Evolutionary conservation across 208 protist species (phyloP).

Genomic region (Leishmania arabica): DNA sequence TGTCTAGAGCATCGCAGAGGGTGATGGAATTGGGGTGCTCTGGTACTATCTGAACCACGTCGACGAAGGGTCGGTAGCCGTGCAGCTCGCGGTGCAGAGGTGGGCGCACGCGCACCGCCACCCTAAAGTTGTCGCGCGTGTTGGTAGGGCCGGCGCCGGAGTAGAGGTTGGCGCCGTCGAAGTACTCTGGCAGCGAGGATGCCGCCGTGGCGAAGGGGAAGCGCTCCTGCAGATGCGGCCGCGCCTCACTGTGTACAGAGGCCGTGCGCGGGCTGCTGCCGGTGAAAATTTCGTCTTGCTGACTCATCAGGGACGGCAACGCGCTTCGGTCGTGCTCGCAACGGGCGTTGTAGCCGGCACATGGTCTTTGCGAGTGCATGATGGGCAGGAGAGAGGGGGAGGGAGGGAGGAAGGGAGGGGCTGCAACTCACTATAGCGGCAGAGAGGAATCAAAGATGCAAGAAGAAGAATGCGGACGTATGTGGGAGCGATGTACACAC

Average conservation of each 20-base stretch:
- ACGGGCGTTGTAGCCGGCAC: background rate
- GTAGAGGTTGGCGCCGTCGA: conserved; percentile 36
- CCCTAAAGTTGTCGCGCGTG: conserved; percentile 69
- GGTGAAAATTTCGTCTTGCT: conserved; percentile 21
- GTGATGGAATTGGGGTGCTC: conserved; percentile 61
- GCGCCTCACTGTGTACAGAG: conserved; percentile 19
- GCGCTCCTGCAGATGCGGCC: background rate
- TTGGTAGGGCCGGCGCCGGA: conserved; percentile 5
- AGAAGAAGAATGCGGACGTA: background rate
- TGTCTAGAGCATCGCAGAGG: conserved; percentile 76
- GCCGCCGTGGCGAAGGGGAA: conserved; percentile 2
- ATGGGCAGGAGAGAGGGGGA: background rate
- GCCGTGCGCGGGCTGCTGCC: conserved; percentile 21
- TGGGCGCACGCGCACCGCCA: conserved; percentile 89
- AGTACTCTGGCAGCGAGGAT: conserved; percentile 21
- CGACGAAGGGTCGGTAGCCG: conserved; percentile 54
- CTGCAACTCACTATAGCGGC: background rate
- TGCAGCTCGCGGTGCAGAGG: conserved; percentile 82
- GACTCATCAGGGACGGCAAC: conserved; percentile 10
- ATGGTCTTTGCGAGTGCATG: conserved; percentile 13
- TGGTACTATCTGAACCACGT: conserved; percentile 60
- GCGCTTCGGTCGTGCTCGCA: conserved; percentile 15
- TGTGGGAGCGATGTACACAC: background rate
- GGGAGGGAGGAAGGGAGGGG: background rate
- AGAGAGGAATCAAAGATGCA: background rate